phyloP scores from a whole-genome alignment of 768 basidiomycete species.

The Trametes villosa region DNA sequence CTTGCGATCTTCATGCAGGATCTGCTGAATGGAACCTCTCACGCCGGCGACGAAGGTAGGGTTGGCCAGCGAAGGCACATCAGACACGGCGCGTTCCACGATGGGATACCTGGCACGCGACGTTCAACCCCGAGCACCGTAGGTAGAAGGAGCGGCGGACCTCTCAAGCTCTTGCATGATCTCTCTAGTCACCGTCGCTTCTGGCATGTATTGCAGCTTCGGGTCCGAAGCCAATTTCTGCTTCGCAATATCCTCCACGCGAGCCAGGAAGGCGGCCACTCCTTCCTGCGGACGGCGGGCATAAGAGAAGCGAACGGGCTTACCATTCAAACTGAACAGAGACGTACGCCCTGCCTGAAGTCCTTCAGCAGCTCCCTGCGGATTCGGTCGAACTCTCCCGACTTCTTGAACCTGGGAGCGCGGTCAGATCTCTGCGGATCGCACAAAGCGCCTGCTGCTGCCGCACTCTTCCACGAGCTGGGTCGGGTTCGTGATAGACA shows the following conservation, averaged over 20 bases:
- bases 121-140: not conserved
- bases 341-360: conserved; percentile 64
- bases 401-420: conserved; percentile 70
- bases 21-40: conserved; percentile 41
- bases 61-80: conserved; percentile 27
- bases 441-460: not conserved
- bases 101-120: conserved; percentile 59
- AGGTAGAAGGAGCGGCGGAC: conserved; percentile 37
- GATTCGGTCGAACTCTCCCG: conserved; percentile 76
- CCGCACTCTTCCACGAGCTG: conserved; percentile 68
- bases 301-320: conserved; percentile 13
- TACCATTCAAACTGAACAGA: conserved; percentile 14
- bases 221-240: conserved; percentile 58
- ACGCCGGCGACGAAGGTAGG: conserved; percentile 38
- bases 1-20: conserved; percentile 37
- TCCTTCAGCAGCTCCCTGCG: conserved; percentile 64
- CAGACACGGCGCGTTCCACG: conserved; percentile 59
- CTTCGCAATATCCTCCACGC: conserved; percentile 65
- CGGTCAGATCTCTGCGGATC: not conserved
- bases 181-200: conserved; percentile 60
- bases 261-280: conserved; percentile 54
- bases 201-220: conserved; percentile 54
- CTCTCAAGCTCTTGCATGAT: conserved; percentile 75
- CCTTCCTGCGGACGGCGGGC: conserved; percentile 47
- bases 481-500: conserved; percentile 60